These are phyloP conservation scores for Davidsoniella eucalypti DNA, from an alignment of 2,329 filamentous ascomycete genomes.

Conservation along the genomic window DNA sequence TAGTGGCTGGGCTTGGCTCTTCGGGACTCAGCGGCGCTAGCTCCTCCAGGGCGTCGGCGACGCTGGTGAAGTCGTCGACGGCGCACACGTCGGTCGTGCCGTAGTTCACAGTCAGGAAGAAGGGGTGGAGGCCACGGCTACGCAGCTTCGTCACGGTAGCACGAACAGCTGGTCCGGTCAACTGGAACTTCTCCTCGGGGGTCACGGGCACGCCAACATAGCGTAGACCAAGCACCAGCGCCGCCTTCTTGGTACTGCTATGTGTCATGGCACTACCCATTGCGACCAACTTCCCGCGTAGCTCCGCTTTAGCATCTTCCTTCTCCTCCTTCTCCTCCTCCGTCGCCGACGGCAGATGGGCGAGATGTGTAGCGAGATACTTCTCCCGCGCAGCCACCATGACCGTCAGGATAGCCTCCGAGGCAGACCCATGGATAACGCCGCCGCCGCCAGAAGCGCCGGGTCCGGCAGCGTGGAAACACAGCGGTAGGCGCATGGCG, in stretches of 20 bases:
- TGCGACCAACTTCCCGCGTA: conserved; percentile 49
- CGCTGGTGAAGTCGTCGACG: conserved; percentile 61
- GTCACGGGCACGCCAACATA: conserved; percentile 52
- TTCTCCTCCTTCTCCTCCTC: conserved; percentile 17
- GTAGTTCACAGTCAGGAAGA: conserved; percentile 69
- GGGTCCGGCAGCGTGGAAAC: conserved; percentile 46
- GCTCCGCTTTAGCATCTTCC: conserved; percentile 53
- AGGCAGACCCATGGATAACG: conserved; percentile 86
- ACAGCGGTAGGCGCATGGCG: conserved; percentile 54
- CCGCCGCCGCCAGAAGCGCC: conserved; percentile 61
- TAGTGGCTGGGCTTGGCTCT: neutral
- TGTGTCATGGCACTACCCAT: conserved; percentile 67
- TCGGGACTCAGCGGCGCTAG: neutral
- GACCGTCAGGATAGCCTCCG: conserved; percentile 70
- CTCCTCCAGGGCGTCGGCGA: conserved; percentile 32
- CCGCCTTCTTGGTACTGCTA: conserved; percentile 73
- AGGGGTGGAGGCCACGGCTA: conserved; percentile 59
- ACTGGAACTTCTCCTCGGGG: conserved; percentile 46
- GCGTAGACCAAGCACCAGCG: conserved; percentile 70
- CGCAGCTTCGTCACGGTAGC: conserved; percentile 47
- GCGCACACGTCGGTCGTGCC: conserved; percentile 83
- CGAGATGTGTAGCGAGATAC: conserved; percentile 46
- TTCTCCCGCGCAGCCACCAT: conserved; percentile 78
- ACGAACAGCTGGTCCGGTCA: conserved; percentile 49
- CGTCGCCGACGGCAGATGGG: conserved; percentile 26